Conservation (phyloP, 331 rosid species). For the Malus hybrid region DNA sequence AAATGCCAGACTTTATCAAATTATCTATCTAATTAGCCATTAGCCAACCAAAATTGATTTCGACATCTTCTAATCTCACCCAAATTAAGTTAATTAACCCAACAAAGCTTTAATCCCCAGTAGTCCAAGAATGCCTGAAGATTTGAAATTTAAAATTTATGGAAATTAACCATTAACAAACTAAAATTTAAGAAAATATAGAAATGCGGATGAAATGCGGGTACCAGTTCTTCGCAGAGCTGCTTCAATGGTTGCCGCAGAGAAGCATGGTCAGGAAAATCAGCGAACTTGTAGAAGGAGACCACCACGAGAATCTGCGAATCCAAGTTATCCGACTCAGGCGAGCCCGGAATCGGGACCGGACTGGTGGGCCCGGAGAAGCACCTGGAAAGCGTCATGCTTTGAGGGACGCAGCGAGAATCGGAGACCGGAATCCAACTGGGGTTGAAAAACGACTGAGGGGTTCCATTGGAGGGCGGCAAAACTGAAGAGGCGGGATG, state of each 20-base stretch:
- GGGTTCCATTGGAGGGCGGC: slow-evolving; percentile 3
- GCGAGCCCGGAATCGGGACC: slow-evolving; percentile 6
- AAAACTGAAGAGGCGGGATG: slow-evolving; percentile 6
- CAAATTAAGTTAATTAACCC: neutral
- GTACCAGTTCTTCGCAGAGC: slow-evolving; percentile 81
- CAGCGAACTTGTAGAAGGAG: slow-evolving; percentile 72
- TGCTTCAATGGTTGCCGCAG: slow-evolving; percentile 65
- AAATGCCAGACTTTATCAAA: neutral
- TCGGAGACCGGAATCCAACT: neutral
- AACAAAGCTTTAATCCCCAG: neutral
- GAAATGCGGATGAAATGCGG: neutral
- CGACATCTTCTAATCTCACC: neutral
- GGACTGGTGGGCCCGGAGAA: slow-evolving; percentile 19
- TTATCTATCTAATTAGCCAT: neutral
- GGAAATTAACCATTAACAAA: neutral
- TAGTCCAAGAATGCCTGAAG: neutral
- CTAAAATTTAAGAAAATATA: neutral
- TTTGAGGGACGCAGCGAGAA: slow-evolving; percentile 14
- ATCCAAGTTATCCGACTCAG: slow-evolving; percentile 18
- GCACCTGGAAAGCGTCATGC: slow-evolving; percentile 48
- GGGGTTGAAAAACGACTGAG: slow-evolving; percentile 10
- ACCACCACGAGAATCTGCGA: slow-evolving; percentile 55
- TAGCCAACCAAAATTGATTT: neutral
- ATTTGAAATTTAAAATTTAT: neutral
- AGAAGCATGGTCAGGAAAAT: slow-evolving; percentile 25